Evolutionary conservation across 2,329 filamentous ascomycete genomes (phyloP).

Genomic region (Aspergillus fischeri): DNA sequence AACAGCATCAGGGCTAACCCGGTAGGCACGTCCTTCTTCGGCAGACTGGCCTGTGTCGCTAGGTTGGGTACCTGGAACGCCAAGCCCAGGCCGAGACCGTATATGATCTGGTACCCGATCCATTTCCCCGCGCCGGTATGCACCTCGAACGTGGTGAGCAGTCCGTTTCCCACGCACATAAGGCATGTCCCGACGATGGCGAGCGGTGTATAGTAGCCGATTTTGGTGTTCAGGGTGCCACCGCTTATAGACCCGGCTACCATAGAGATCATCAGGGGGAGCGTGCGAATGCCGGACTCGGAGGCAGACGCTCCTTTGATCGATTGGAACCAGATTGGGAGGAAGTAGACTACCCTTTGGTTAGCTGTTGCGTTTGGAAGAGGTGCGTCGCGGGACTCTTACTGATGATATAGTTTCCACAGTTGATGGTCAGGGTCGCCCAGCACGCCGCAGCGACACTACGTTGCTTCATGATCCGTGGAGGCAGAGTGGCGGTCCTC

Average conservation of each 20-base stretch:
- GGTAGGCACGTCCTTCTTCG: constrained; percentile 28
- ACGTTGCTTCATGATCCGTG: constrained; percentile 4
- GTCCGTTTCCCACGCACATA: constrained; percentile 21
- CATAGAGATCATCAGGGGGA: constrained; percentile 38
- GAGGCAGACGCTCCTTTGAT: constrained; percentile 26
- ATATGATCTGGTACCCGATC: constrained; percentile 38
- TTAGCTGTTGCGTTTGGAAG: background rate
- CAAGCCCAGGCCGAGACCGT: constrained; percentile 27
- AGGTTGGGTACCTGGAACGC: constrained; percentile 34
- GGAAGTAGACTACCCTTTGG: background rate
- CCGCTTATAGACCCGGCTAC: constrained; percentile 23
- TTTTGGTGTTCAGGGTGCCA: constrained; percentile 23
- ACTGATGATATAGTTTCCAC: background rate
- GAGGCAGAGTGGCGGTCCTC: constrained; percentile 6
- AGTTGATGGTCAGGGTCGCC: constrained; percentile 9
- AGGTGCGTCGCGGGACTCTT: background rate
- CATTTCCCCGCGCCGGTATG: constrained; percentile 25
- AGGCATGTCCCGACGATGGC: constrained; percentile 16
- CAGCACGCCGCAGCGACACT: constrained; percentile 5
- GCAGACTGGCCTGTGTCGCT: constrained; percentile 32
- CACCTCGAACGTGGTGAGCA: constrained; percentile 32
- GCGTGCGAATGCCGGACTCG: constrained; percentile 38
- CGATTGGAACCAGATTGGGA: constrained; percentile 11
- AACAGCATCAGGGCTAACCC: constrained; percentile 35
- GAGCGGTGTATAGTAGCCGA: constrained; percentile 24